phyloP scores from a whole-genome alignment of 2,329 filamentous ascomycete species.

The Penicillium rolfsii region DNA sequence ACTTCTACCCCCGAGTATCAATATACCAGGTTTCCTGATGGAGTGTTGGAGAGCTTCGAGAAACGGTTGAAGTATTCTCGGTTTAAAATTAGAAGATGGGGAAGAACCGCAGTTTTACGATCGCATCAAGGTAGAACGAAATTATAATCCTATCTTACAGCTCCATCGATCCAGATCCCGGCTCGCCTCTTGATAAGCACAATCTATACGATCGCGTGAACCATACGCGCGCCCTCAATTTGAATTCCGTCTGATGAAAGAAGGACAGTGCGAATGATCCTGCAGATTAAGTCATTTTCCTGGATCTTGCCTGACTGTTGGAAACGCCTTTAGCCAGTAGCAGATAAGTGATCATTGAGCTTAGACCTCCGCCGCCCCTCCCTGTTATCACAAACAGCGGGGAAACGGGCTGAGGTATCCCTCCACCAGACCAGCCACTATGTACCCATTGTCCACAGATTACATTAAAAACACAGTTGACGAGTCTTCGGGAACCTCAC shows the following conservation, averaged over 20 bases:
- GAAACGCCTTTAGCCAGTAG: constrained; percentile 16
- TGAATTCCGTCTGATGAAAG: constrained; percentile 18
- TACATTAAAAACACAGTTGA: constrained; percentile 2
- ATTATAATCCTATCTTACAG: background rate
- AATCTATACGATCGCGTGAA: background rate
- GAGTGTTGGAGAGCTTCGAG: background rate
- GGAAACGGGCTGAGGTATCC: constrained; percentile 17
- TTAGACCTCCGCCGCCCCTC: constrained; percentile 23
- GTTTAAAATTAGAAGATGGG: background rate
- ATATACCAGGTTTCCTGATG: background rate
- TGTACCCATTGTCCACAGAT: constrained; percentile 7
- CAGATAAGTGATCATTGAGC: constrained; percentile 12
- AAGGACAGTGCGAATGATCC: constrained; percentile 16
- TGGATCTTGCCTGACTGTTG: constrained; percentile 11
- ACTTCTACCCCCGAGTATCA: background rate
- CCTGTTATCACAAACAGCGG: constrained; percentile 25
- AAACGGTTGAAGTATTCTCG: too few relatives aligned
- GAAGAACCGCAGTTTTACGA: background rate
- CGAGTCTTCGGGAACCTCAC: background rate
- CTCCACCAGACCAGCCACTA: constrained; percentile 13
- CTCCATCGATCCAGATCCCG: background rate
- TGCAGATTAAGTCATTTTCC: constrained; percentile 7
- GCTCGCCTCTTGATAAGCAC: constrained; percentile 18
- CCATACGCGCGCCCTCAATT: constrained; percentile 13
- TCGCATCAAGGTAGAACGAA: background rate